Conservation (phyloP, 257 asterid genomes). For the Nicotiana attenuata region DNA sequence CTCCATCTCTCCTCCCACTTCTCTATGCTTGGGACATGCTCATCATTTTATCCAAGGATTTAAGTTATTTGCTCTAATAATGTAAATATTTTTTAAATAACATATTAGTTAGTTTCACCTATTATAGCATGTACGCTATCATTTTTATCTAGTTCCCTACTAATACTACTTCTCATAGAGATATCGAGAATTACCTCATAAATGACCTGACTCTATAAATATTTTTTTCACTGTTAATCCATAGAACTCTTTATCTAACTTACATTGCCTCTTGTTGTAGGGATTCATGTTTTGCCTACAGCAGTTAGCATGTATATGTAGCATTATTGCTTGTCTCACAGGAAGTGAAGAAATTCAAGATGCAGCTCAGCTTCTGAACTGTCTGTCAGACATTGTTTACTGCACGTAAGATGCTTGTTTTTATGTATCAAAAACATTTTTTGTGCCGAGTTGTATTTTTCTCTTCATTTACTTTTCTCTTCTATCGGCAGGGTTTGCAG, state of each 20-base stretch:
- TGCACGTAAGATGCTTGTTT: constrained; percentile 22
- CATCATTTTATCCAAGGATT: background rate
- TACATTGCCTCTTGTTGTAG: constrained; percentile 13
- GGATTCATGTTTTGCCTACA: constrained; percentile 38
- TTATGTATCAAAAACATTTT: background rate
- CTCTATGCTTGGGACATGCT: background rate
- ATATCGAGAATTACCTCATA: background rate
- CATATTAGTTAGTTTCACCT: background rate
- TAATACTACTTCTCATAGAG: background rate
- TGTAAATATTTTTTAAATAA: background rate
- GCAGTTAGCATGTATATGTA: constrained; percentile 38
- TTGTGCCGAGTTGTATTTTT: background rate
- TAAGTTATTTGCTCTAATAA: background rate
- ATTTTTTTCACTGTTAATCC: background rate
- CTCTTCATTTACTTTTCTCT: background rate
- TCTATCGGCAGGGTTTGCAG: constrained; percentile 37
- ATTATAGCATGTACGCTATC: background rate
- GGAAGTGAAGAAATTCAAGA: constrained; percentile 29
- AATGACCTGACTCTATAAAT: background rate
- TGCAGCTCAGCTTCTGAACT: constrained; percentile 25
- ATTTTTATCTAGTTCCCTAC: background rate
- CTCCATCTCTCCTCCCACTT: background rate
- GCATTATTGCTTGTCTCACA: constrained; percentile 25
- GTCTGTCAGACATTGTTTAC: constrained; percentile 21
- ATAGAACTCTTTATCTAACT: background rate